Evolutionary conservation across 176 grass and related monocot genomes (phyloP), one percentile per base, ranked within the genome.

Genomic region (Coix lacrymajobi): DNA sequence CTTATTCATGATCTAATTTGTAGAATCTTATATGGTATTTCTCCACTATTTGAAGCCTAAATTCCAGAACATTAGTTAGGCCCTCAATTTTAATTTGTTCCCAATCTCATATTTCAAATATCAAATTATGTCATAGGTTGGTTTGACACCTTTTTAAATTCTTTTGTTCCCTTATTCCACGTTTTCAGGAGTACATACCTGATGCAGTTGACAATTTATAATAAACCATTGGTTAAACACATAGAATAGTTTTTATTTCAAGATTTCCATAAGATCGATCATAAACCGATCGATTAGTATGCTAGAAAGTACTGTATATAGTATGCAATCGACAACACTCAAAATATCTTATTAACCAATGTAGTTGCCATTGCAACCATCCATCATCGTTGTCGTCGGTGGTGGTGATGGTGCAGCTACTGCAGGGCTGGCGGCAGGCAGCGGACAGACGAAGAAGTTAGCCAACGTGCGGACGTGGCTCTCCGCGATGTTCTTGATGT

Each of bases 401-500:
- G 61, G 30, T 65, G 14, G 12, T 24, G 52, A 8, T 10, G 52
- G 8, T n/a, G 52, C 3, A 56, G 52, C 22, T 9, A 8, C 20
- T 31, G 19, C 63, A 58, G 66, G 36, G 22, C 2, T 14, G 3
- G 28, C 6, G 6, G 39, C 9, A 4, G 5, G 40, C 20, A 22
- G 48, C 1, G 39, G 2, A 0, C 54, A 22, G 3, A 25, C 9
- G 9, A 30, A 10, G 48, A 22, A 39, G 48, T 0, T 9, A 9
- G 22, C 49, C 9, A 56, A 3, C 15, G 8, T 7, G 15, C 6
- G 52, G 4, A 54, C 78, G 22, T 89, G 48, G 30, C 19, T 62
- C 32, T 65, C 54, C 7, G 88, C 43, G 41, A 89, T 65, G 41
- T 22, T 25, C 83, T 76, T 89, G 25, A 89, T 29, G 57, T 37